Evolutionary conservation across 768 basidiomycete species (phyloP), one percentile per base, ranked within the genome.

Genomic region (Auricularia auricula-judae): DNA sequence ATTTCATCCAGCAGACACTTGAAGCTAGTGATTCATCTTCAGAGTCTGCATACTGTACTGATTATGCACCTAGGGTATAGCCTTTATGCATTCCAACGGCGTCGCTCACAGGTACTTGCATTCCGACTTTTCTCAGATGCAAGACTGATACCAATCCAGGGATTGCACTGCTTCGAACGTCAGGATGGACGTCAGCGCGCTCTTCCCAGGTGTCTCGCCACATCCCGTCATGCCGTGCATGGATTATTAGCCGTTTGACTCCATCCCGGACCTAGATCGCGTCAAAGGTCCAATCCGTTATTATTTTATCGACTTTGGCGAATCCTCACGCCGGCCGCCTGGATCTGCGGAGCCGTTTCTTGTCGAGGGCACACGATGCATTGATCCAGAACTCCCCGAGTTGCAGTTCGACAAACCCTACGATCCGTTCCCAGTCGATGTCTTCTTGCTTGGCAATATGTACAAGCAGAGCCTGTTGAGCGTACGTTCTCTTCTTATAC

Each of bases 231-330:
- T 71, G 43, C 68, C 67, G 3, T 12, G 4, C 2, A 39, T 39
- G 2, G 12, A 56, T 5, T 34, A n/a, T 1, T 51, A 36, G 14
- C 67, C 69, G 51, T 29, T 62, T 10, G 64, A n/a, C 4, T 42
- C 65, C 7, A 14, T 7, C 1, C 67, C 67, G 0, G 63, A 64
- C 44, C 62, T 61, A 29, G 63, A 61, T 4, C 66, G 72, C 3
- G 74, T 74, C 0, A 43, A 66, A n/a, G 66, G 68, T 1, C 73
- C 75, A 1, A 35, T 68, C 3, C 66, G 65, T 51, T 75, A 75
- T 62, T 70, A 68, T 47, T 62, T 70, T 51, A 70, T 69, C 44
- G 74, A 74, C 67, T 70, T 71, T 51, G 71, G 67, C 10, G 18
- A 67, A 2, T 63, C 70, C 3, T 61, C 65, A 12, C 65, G 10